phyloP scores from a whole-genome alignment of 139 green algal genomes.

The Klebsormidium nitens region DNA sequence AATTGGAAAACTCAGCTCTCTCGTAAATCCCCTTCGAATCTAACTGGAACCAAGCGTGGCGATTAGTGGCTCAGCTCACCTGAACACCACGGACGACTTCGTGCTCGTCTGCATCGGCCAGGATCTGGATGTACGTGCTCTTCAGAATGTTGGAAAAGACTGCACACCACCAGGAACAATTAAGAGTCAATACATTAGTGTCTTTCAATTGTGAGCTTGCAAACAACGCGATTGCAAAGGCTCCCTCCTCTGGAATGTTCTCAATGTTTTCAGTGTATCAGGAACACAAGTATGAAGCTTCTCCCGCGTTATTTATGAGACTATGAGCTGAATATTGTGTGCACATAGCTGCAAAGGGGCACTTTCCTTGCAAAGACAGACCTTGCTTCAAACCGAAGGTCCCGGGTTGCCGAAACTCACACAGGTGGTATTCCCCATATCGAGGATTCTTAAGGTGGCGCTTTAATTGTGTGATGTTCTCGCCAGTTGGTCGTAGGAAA shows the following conservation, averaged over 20 bases:
- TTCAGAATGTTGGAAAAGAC: slow-evolving; percentile 85
- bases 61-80: slow-evolving; percentile 41
- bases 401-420: slow-evolving; percentile 52
- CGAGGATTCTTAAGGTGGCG: slow-evolving; percentile 74
- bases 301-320: background rate
- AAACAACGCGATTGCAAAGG: too few species aligned
- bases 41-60: too few species aligned
- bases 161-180: slow-evolving; percentile 16
- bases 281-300: background rate
- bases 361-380: background rate
- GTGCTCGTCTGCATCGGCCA: slow-evolving; percentile 80
- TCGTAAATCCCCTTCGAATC: too few species aligned
- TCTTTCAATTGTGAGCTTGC: too few species aligned
- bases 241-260: too few species aligned
- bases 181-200: background rate
- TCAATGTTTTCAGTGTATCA: too few species aligned
- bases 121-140: slow-evolving; percentile 83
- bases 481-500: slow-evolving; percentile 80
- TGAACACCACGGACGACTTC: slow-evolving; percentile 69
- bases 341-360: background rate
- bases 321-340: background rate
- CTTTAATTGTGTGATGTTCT: slow-evolving; percentile 79
- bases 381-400: background rate
- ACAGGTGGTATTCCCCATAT: slow-evolving; percentile 81
- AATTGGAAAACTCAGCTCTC: too few species aligned